Conservation (phyloP, 2,329 filamentous ascomycete genomes). For the Apiospora aurea region DNA sequence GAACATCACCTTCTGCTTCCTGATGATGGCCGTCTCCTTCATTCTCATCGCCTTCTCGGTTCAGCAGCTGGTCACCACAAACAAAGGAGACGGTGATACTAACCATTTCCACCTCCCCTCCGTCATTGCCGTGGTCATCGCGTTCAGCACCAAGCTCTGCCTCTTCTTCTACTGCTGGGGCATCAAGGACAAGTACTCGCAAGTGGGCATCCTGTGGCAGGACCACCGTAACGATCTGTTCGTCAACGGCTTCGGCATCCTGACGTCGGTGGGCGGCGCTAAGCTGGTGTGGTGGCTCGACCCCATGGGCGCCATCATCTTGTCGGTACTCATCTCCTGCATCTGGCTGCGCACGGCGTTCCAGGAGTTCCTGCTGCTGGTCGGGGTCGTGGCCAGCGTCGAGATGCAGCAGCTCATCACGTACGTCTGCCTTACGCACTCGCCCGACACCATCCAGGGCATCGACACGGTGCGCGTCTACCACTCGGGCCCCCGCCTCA, state of each 20-base stretch:
- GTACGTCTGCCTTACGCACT: slow-evolving; percentile 95
- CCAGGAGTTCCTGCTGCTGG: slow-evolving; percentile 86
- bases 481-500: slow-evolving; percentile 85
- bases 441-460: slow-evolving; percentile 72
- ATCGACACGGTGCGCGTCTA: slow-evolving; percentile 97
- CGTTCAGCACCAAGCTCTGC: slow-evolving; percentile 82
- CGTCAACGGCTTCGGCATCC: slow-evolving; percentile 91
- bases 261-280: slow-evolving; percentile 89
- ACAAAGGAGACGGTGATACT: slow-evolving; percentile 48
- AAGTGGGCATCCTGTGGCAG: slow-evolving; percentile 92
- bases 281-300: slow-evolving; percentile 96
- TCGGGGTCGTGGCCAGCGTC: slow-evolving; percentile 86
- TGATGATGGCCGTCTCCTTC: slow-evolving; percentile 92
- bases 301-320: slow-evolving; percentile 84
- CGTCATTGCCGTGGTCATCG: slow-evolving; percentile 82
- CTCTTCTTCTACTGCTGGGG: slow-evolving; percentile 95
- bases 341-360: slow-evolving; percentile 90
- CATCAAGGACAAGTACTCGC: slow-evolving; percentile 87
- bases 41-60: slow-evolving; percentile 91
- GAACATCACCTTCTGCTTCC: slow-evolving; percentile 94
- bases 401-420: slow-evolving; percentile 93
- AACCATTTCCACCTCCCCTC: slow-evolving; percentile 81
- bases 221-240: slow-evolving; percentile 98
- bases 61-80: slow-evolving; percentile 68
- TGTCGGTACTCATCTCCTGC: slow-evolving; percentile 78